Conservation (phyloP, 2,329 filamentous ascomycete genomes). For the Colletotrichum acutatum region DNA sequence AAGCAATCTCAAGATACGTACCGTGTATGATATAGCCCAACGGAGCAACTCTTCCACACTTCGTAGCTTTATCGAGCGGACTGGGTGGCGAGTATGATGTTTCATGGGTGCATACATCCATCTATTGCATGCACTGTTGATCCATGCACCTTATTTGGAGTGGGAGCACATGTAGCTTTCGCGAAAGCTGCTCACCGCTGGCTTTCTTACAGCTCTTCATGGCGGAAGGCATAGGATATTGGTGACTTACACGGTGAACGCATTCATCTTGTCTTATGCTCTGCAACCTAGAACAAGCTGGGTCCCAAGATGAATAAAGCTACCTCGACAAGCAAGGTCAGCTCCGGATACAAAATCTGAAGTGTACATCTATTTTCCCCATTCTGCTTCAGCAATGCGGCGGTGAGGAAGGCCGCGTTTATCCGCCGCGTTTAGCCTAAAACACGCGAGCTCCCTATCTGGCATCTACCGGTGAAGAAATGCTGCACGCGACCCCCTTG, state of each 20-base stretch:
- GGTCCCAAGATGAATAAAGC: neutral
- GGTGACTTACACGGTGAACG: neutral
- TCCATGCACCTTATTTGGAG: neutral
- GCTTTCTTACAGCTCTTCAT: neutral
- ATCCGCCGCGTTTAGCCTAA: constrained; percentile 28
- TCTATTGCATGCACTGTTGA: constrained; percentile 1
- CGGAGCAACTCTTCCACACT: neutral
- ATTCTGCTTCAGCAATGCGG: neutral
- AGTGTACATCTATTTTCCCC: neutral
- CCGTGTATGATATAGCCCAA: neutral
- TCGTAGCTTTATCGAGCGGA: constrained; percentile 2
- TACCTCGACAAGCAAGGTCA: neutral
- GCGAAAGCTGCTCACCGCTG: neutral
- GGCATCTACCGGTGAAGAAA: constrained; percentile 16
- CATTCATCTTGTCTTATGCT: neutral
- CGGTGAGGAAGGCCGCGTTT: constrained; percentile 17
- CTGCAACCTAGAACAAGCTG: neutral
- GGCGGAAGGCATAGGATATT: neutral
- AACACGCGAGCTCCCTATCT: constrained; percentile 2
- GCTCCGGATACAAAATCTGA: neutral
- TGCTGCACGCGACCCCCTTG: neutral
- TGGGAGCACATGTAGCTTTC: neutral
- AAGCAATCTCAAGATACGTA: neutral
- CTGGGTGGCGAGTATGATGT: neutral
- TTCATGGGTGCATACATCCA: neutral